These are phyloP conservation scores for Pisolithus marmoratus DNA, from an alignment of 768 basidiomycete genomes.

Conservation along the genomic window DNA sequence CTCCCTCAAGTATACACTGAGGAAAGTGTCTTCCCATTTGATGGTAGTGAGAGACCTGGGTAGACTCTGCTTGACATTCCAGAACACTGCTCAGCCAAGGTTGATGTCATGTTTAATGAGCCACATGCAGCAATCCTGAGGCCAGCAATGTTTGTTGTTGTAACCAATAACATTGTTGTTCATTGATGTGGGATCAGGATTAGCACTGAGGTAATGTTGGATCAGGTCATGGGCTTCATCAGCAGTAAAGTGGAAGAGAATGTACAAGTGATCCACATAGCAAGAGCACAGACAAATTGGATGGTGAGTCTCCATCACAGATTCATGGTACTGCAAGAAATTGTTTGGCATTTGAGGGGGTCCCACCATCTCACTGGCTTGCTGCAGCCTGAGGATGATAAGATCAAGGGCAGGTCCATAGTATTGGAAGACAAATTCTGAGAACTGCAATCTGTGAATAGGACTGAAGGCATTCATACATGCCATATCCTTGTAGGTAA, in stretches of 20 bases:
- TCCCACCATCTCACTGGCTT: slow-evolving; percentile 98
- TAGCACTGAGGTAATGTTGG: slow-evolving; percentile 93
- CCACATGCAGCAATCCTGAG: slow-evolving; percentile 97
- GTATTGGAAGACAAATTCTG: slow-evolving; percentile 98
- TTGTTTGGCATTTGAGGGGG: slow-evolving; percentile 97
- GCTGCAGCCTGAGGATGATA: slow-evolving; percentile 92
- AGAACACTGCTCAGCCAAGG: slow-evolving; percentile 95
- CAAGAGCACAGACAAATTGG: slow-evolving; percentile 98
- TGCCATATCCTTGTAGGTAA: slow-evolving; percentile 98
- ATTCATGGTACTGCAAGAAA: slow-evolving; percentile 95
- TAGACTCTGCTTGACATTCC: slow-evolving; percentile 97
- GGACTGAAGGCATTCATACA: slow-evolving; percentile 96
- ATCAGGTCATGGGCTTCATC: slow-evolving; percentile 97
- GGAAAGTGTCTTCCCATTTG: slow-evolving; percentile 98
- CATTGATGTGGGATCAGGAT: slow-evolving; percentile 97
- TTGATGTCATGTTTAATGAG: slow-evolving; percentile 99
- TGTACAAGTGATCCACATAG: slow-evolving; percentile 91
- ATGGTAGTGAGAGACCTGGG: slow-evolving; percentile 96
- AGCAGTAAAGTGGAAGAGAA: slow-evolving; percentile 95
- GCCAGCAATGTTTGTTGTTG: slow-evolving; percentile 99
- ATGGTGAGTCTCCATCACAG: slow-evolving; percentile 90
- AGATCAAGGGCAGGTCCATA: slow-evolving; percentile 95
- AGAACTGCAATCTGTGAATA: slow-evolving; percentile 97
- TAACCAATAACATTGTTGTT: slow-evolving; percentile 99
- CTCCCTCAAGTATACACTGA: slow-evolving; percentile 94